Evolutionary conservation across 805 yeast genomes (phyloP).

Genomic region (Zygoascus flipseniorum): DNA sequence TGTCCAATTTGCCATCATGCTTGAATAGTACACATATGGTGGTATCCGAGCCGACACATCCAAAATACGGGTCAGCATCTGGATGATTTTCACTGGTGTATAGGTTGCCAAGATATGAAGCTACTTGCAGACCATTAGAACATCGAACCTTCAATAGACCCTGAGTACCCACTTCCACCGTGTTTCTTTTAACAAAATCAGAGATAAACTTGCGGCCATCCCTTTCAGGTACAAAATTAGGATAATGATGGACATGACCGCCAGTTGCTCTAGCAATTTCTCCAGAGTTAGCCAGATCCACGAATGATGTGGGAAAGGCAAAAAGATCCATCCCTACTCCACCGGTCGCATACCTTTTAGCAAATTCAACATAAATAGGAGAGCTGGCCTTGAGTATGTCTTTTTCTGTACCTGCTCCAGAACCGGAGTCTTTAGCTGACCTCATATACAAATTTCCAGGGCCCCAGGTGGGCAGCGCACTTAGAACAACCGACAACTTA

Average conservation of each 20-base stretch:
- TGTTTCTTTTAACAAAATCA: conserved; percentile 33
- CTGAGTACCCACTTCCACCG: conserved; percentile 56
- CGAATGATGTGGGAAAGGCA: conserved; percentile 52
- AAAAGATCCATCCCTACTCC: conserved; percentile 74
- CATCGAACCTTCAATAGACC: conserved; percentile 79
- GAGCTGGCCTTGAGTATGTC: conserved; percentile 50
- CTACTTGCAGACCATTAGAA: conserved; percentile 78
- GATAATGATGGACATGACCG: conserved; percentile 58
- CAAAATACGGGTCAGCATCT: conserved; percentile 58
- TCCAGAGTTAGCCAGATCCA: conserved; percentile 71
- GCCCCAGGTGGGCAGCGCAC: conserved; percentile 71
- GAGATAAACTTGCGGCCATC: conserved; percentile 62
- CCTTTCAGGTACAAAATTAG: conserved; percentile 54
- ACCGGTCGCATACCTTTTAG: conserved; percentile 44
- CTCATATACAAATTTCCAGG: conserved; percentile 48
- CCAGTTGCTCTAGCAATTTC: conserved; percentile 58
- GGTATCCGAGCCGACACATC: conserved; percentile 54
- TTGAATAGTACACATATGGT: conserved; percentile 61
- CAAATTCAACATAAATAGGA: conserved; percentile 52
- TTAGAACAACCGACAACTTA: conserved; percentile 59
- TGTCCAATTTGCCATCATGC: conserved; percentile 66
- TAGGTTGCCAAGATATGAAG: conserved; percentile 61
- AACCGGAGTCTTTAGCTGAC: conserved; percentile 9
- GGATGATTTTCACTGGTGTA: conserved; percentile 27
- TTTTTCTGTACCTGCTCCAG: conserved; percentile 33